A percentile compares a stretch with the other conserved stretches of the same genome.
Evolutionary conservation across 192 early-diverging fungal genomes (phyloP).

Genomic region (Ramicandelaber brevisporus): DNA sequence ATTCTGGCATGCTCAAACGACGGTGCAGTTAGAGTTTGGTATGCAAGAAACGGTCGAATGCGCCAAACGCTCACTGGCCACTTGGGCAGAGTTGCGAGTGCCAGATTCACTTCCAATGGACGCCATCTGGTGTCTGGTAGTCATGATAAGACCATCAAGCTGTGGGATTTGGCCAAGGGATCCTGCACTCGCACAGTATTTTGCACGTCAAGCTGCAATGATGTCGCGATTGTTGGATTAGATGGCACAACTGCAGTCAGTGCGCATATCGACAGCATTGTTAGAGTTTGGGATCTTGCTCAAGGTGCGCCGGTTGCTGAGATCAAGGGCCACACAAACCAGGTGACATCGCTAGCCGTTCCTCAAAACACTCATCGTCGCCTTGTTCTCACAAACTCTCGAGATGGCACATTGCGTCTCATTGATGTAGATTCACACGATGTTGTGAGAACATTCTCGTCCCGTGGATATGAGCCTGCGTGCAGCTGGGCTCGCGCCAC

Average conservation of each 20-base stretch:
- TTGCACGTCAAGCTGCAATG: slow-evolving; percentile 83
- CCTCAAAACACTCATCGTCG: slow-evolving; percentile 28
- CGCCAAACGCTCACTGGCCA: slow-evolving; percentile 87
- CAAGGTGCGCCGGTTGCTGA: slow-evolving; percentile 60
- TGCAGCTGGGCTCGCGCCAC: slow-evolving; percentile 71
- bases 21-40: slow-evolving; percentile 71
- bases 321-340: slow-evolving; percentile 62
- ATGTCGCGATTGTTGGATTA: slow-evolving; percentile 51
- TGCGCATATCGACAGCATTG: slow-evolving; percentile 82
- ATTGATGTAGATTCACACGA: slow-evolving; percentile 60
- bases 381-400: slow-evolving; percentile 70
- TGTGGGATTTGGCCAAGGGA: slow-evolving; percentile 82
- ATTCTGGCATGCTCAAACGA: slow-evolving; percentile 72
- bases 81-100: slow-evolving; percentile 74
- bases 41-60: slow-evolving; percentile 42
- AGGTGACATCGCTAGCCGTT: slow-evolving; percentile 65
- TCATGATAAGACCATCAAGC: slow-evolving; percentile 86
- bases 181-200: slow-evolving; percentile 81
- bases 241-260: slow-evolving; percentile 59
- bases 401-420: slow-evolving; percentile 75
- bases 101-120: slow-evolving; percentile 56
- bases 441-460: slow-evolving; percentile 23
- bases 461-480: slow-evolving; percentile 52
- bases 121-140: slow-evolving; percentile 72
- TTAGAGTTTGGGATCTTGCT: slow-evolving; percentile 76